Evolutionary conservation across 352 stramenopile genomes (phyloP).

Genomic region (Phytophthora citrophthora): DNA sequence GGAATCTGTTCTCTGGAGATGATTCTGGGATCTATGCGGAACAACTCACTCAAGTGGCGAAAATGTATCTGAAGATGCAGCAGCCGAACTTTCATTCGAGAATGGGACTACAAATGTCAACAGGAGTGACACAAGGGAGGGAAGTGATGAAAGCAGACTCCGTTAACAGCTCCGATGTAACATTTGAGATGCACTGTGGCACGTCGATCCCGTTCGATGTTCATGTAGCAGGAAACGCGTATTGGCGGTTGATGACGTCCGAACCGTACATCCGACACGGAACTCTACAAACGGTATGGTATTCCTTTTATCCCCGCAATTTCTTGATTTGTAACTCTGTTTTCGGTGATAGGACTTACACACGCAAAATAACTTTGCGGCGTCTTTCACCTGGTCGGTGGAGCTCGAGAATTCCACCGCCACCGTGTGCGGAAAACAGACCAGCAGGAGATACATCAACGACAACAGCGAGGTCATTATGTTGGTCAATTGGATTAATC

Average conservation of each 20-base stretch:
- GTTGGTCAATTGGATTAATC: no score
- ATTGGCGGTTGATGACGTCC: conserved; percentile 5
- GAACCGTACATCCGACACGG: conserved; percentile 9
- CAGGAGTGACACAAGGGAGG: no score
- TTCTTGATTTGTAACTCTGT: no score
- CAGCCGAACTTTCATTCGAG: not conserved
- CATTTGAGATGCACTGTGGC: conserved; percentile 13
- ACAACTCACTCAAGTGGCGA: conserved; percentile 19
- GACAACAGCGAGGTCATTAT: no score
- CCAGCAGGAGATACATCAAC: conserved; percentile 37
- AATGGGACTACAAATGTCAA: no score
- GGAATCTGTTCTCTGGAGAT: not conserved
- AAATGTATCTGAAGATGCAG: conserved; percentile 14
- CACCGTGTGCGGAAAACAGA: conserved; percentile 40
- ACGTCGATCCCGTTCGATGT: conserved; percentile 18
- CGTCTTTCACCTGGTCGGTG: conserved; percentile 15
- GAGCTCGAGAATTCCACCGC: conserved; percentile 6
- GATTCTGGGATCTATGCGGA: conserved; percentile 17
- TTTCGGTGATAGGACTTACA: no score
- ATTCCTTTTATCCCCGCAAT: no score
- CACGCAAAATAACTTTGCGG: not conserved
- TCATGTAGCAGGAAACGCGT: conserved; percentile 9
- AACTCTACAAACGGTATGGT: not conserved
- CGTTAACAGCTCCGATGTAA: not conserved
- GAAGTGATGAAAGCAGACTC: no score